These are phyloP conservation scores for Aegilops speltoides DNA, from an alignment of 176 grass and related monocot genomes.

Conservation along the genomic window DNA sequence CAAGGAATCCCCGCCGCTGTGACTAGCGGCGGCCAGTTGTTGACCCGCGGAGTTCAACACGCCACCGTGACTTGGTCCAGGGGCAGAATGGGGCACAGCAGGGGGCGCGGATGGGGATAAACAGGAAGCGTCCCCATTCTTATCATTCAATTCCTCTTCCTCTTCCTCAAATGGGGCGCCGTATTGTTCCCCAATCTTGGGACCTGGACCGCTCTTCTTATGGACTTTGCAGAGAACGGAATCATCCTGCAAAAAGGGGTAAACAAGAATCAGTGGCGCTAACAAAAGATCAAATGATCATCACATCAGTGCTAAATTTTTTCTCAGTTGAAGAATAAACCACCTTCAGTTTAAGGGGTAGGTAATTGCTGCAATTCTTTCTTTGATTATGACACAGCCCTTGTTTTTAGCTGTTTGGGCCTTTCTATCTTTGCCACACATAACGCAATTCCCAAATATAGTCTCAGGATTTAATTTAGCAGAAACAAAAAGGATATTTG, in stretches of 20 bases:
- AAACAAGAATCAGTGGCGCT: background rate
- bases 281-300: background rate
- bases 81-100: slow-evolving; percentile 12
- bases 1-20: background rate
- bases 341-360: background rate
- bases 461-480: background rate
- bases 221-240: slow-evolving; percentile 88
- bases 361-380: background rate
- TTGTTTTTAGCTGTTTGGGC: background rate
- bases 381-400: background rate
- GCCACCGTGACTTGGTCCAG: slow-evolving; percentile 20
- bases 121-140: slow-evolving; percentile 27
- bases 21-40: background rate
- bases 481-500: background rate
- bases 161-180: slow-evolving; percentile 87
- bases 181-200: slow-evolving; percentile 83
- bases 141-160: slow-evolving; percentile 57
- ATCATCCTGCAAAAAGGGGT: slow-evolving; percentile 58
- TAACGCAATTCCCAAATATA: background rate
- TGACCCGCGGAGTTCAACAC: slow-evolving; percentile 21
- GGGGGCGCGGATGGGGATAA: slow-evolving; percentile 27
- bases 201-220: slow-evolving; percentile 80
- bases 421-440: background rate
- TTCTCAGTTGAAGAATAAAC: slow-evolving; percentile 1
- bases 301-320: background rate